A percentile compares a stretch with the other conserved stretches of the same genome.
Conservation (phyloP, 768 basidiomycete species). For the Lactarius trivialis region DNA sequence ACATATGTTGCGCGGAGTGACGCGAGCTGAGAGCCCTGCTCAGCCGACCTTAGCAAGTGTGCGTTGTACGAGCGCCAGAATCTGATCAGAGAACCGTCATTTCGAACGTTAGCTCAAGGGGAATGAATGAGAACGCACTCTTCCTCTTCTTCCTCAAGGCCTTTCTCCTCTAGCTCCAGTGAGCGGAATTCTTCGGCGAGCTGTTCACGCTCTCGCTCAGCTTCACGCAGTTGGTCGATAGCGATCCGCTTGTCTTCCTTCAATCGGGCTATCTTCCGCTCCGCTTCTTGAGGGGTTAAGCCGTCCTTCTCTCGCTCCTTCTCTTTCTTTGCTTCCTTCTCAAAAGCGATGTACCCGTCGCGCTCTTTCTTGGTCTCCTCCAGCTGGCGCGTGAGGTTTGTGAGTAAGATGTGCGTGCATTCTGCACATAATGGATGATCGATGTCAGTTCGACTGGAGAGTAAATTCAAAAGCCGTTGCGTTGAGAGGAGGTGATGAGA, state of each 20-base stretch:
- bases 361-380: conserved; percentile 89
- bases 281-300: conserved; percentile 55
- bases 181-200: conserved; percentile 65
- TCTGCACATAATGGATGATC: conserved; percentile 95
- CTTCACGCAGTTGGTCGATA: conserved; percentile 66
- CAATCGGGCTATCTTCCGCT: conserved; percentile 66
- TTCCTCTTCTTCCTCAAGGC: conserved; percentile 75
- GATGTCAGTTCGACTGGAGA: conserved; percentile 71
- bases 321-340: conserved; percentile 79
- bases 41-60: conserved; percentile 55
- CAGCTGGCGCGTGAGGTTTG: conserved; percentile 67
- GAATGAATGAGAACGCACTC: conserved; percentile 45
- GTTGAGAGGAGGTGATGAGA: conserved; percentile 75
- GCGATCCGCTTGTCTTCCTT: conserved; percentile 62
- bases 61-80: conserved; percentile 81
- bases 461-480: conserved; percentile 64
- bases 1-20: conserved; percentile 73
- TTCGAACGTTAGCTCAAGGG: background rate
- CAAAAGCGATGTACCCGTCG: conserved; percentile 90
- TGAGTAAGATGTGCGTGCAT: conserved; percentile 79
- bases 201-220: conserved; percentile 70
- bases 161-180: conserved; percentile 72
- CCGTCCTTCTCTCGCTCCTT: conserved; percentile 64
- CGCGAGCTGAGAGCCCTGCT: conserved; percentile 62
- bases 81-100: conserved; percentile 33